Base-by-base conservation (phyloP, 805 yeast species). In the Metschnikowia amazonensis region DNA sequence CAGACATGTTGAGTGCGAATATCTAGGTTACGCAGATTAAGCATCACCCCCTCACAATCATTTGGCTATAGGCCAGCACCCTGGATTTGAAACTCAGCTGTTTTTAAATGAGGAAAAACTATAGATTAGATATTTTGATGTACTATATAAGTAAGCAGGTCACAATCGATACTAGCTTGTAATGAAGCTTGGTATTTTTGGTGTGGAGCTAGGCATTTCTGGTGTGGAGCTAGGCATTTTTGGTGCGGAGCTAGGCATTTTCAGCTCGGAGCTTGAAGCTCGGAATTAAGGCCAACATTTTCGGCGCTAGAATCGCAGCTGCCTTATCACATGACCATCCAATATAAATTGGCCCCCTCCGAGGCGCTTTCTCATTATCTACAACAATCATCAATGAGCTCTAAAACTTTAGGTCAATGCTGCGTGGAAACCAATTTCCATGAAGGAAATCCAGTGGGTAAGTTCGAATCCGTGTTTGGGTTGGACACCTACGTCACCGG, bases 401-500 rank as follows among this genome's bases (percentile, higher is more conserved):
- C 82, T n/a, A 67, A 76, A 49, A 73, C 77, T 31, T 80, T 81
- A 45, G 71, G 74, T 34, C 43, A 49, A 17, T 79, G 83, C 54
- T 80, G 84, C 52, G 57, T 67, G 43, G 54, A 58, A 45, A 67
- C 67, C 27, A 55, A 58, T 44, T 55, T 66, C 51, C 83, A 78
- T 52, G 77, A 74, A 51, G 86, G 86, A 30, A 62, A 62, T 3
- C 70, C 82, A 24, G 52, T 44, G 9, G 88, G 88, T 28, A 43
- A 51, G 2, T 62, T 65, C 48, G 51, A 63, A 29, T 65, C 67
- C 9, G 44, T 79, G 5, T 67, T 60, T 45, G 83, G 80, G 11
- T 51, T 75, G 24, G 62, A 59, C 36, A 59, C 71, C 29, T 68
- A 68, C 46, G 57, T 55, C 32, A 51, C 58, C 11, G 73, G 72